Conservation (phyloP, 1,284 basidiomycete species). For the Pisolithus thermaeus region DNA sequence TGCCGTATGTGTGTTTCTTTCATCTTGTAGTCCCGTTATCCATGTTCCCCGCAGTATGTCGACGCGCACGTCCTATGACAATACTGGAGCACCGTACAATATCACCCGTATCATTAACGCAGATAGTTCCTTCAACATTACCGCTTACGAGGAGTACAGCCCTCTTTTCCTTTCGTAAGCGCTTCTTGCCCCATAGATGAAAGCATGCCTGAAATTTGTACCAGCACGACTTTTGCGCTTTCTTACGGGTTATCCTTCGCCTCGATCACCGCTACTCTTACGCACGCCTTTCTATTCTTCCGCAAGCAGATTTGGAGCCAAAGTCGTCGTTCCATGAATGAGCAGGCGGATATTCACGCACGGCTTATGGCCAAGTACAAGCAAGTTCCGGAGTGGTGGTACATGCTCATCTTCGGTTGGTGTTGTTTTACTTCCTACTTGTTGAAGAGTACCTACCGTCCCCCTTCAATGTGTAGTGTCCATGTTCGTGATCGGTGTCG, state of each 20-base stretch:
- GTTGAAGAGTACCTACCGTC: too few species aligned
- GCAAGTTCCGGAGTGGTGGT: constrained; percentile 74
- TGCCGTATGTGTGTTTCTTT: constrained; percentile 31
- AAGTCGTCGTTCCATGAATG: constrained; percentile 45
- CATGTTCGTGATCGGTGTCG: constrained; percentile 55
- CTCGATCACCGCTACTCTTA: constrained; percentile 59
- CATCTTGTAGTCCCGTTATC: not conserved
- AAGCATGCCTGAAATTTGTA: not conserved
- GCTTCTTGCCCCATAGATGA: not conserved
- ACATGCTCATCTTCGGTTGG: constrained; percentile 39
- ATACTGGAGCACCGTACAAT: constrained; percentile 64
- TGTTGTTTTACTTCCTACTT: constrained; percentile 7
- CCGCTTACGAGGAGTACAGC: constrained; percentile 73
- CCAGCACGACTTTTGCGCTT: constrained; percentile 47
- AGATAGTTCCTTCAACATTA: constrained; percentile 53
- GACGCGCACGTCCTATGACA: constrained; percentile 52
- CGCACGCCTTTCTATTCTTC: constrained; percentile 67
- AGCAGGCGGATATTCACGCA: constrained; percentile 71
- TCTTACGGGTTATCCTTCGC: constrained; percentile 74
- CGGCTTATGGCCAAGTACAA: constrained; percentile 68
- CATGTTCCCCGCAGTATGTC: constrained; percentile 34
- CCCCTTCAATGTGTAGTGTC: not conserved
- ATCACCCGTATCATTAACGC: constrained; percentile 57
- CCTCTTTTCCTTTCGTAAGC: constrained; percentile 73
- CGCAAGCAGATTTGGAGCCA: constrained; percentile 59